Percentiles rank a stretch among this genome's conserved stretches.
These are phyloP conservation scores for Ceratocystis lukuohia DNA, from an alignment of 2,329 filamentous ascomycete species.

Conservation along the genomic window DNA sequence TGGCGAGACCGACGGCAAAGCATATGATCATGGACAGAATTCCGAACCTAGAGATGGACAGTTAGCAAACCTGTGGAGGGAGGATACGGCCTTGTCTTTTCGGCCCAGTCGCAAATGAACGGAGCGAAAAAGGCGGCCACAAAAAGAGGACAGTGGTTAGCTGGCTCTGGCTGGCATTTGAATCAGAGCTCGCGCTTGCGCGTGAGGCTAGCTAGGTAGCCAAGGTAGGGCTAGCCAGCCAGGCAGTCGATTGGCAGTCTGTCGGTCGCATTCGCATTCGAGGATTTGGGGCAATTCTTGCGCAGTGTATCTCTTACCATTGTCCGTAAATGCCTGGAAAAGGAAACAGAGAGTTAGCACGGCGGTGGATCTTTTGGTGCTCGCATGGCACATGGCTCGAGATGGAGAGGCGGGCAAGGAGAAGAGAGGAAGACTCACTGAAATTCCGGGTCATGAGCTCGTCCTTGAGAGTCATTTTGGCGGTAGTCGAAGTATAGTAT, in stretches of 20 bases:
- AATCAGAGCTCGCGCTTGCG: too few relatives aligned
- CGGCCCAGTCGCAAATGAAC: too few relatives aligned
- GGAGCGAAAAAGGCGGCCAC: too few relatives aligned
- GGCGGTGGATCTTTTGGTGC: not conserved
- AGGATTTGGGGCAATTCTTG: not conserved
- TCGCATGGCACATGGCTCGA: slow-evolving; percentile 1
- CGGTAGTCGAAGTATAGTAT: not conserved
- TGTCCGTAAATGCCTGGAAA: slow-evolving; percentile 56
- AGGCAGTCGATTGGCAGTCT: not conserved
- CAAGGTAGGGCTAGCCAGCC: not conserved
- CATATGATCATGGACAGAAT: slow-evolving; percentile 59
- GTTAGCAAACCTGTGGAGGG: not conserved
- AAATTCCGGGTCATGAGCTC: slow-evolving; percentile 63
- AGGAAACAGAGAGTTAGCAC: slow-evolving; percentile 10
- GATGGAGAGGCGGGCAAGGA: slow-evolving; percentile 2
- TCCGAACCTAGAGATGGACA: slow-evolving; percentile 41
- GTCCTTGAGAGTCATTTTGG: slow-evolving; percentile 55
- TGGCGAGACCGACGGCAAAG: slow-evolving; percentile 54
- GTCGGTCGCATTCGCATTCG: not conserved
- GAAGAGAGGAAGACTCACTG: slow-evolving; percentile 38
- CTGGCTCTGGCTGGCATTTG: too few relatives aligned
- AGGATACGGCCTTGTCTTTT: too few relatives aligned
- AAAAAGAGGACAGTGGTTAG: too few relatives aligned
- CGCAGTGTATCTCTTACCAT: slow-evolving; percentile 42
- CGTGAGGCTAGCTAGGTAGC: too few relatives aligned